Evolutionary conservation across 83 land plant species (phyloP), one percentile per base, ranked within the genome.

Genomic region (Thuja plicata): DNA sequence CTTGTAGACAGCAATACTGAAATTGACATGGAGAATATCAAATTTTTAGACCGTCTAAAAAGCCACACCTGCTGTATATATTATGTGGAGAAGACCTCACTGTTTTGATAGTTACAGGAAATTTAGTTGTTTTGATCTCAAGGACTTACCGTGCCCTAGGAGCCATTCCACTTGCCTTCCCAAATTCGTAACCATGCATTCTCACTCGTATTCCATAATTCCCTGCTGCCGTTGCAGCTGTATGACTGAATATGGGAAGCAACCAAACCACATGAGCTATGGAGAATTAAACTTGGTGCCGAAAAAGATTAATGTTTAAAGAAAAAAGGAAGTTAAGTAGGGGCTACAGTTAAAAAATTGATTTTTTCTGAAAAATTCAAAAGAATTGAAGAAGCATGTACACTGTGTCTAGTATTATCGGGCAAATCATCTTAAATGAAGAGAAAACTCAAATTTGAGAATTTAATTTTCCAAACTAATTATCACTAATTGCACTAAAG

Each of bases 121-220:
- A 8, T 35, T 86, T 16, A 78, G 34, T 40, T 34, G 2, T 38
- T 40, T 46, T 41, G 11, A 21, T 40, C 6, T 8, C 3, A 15
- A 24, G 37, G 54, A 34, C 85, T 83, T 48, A 83, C 85, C 85
- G 85, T 35, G 99, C 99, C 87, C 99, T 95, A 19, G 99, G 99
- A 66, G 99, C 99, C 96, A 98, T 97, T 54, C 99, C 99, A 91
- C 99, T 98, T 78, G 99, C 99, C 88, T 87, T 94, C 0, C 99
- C 99, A 92, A 95, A 95, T 89, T 92, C 92, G 90, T 88, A 89
- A n/a, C 97, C 97, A 91, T 97, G 93, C 93, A 97, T 87, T 79
- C 92, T 89, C 30, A 98, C 99, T 7, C 95, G 96, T 13, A 98
- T 93, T 88, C 97, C 97, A 91, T 95, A 91, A 89, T 98, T 97